A percentile compares a stretch with the other conserved stretches of the same genome.
These are phyloP conservation scores for Paraphoma sp. DNA, from an alignment of 2,329 filamentous ascomycete genomes.

Conservation along the genomic window DNA sequence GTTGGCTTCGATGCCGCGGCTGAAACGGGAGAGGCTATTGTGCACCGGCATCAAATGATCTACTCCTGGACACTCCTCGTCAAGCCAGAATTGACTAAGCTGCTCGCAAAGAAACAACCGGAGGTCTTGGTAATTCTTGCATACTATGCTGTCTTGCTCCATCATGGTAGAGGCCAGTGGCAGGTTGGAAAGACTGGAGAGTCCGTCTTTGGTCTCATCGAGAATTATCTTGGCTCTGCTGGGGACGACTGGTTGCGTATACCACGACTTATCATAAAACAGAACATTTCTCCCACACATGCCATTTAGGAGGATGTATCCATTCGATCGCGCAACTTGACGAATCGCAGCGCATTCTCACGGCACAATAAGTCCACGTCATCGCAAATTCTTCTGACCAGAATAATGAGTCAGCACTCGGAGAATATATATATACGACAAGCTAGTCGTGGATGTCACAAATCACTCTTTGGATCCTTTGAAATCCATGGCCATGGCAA, in stretches of 20 bases:
- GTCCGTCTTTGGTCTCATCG: constrained; percentile 54
- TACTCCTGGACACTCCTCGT: constrained; percentile 49
- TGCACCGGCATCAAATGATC: constrained; percentile 29
- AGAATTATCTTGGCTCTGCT: constrained; percentile 51
- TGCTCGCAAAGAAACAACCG: constrained; percentile 45
- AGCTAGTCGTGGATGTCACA: no score
- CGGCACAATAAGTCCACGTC: no score
- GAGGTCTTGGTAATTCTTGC: constrained; percentile 58
- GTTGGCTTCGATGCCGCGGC: constrained; percentile 26
- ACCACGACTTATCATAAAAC: neutral
- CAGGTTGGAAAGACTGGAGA: constrained; percentile 27
- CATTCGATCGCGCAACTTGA: no score
- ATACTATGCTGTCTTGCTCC: constrained; percentile 59
- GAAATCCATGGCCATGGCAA: no score
- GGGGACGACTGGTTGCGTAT: constrained; percentile 4
- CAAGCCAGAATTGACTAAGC: constrained; percentile 41
- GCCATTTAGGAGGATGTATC: no score
- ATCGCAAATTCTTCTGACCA: no score
- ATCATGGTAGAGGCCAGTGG: constrained; percentile 36
- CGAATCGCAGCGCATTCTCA: no score
- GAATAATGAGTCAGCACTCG: no score
- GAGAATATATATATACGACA: no score
- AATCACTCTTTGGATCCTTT: no score
- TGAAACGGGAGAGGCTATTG: constrained; percentile 1
- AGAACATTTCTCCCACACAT: neutral